A percentile compares a stretch with the other conserved stretches of the same genome.
Evolutionary conservation across 2,329 filamentous ascomycete species (phyloP).

Genomic region (Hypomyces rosellus): DNA sequence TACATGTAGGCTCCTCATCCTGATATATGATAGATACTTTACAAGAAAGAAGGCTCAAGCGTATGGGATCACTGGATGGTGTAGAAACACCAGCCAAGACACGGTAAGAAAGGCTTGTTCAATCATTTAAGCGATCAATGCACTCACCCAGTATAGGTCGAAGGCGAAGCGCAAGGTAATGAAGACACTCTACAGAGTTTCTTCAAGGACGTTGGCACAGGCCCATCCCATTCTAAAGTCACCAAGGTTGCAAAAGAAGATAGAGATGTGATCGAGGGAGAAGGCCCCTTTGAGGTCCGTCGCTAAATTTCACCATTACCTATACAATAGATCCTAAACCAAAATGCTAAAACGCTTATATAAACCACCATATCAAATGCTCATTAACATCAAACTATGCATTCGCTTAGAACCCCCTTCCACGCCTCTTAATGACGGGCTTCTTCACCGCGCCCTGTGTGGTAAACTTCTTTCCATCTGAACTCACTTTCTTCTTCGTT

Average conservation of each 20-base stretch:
- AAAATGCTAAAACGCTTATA: background rate
- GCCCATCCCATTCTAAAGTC: constrained; percentile 67
- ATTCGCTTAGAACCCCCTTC: constrained; percentile 41
- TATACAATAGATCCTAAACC: background rate
- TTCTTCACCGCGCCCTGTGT: constrained; percentile 58
- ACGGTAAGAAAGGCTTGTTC: constrained; percentile 37
- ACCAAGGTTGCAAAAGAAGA: constrained; percentile 65
- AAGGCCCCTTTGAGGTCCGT: constrained; percentile 58
- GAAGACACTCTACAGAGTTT: constrained; percentile 60
- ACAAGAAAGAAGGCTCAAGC: constrained; percentile 45
- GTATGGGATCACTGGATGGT: constrained; percentile 53
- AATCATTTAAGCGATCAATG: background rate
- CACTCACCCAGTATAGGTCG: constrained; percentile 54
- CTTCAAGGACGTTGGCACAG: constrained; percentile 66
- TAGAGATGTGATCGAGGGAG: constrained; percentile 58
- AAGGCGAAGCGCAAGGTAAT: constrained; percentile 80
- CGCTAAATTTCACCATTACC: constrained; percentile 19
- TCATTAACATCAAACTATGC: background rate
- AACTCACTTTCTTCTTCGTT: constrained; percentile 30
- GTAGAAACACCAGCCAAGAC: constrained; percentile 50
- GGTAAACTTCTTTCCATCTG: constrained; percentile 49
- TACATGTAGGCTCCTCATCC: background rate
- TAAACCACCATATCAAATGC: background rate
- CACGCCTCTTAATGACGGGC: constrained; percentile 50
- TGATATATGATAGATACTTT: constrained; percentile 39